Evolutionary conservation across 164 flowering plant genomes (phyloP).

Genomic region (Umbilicus rupestris): DNA sequence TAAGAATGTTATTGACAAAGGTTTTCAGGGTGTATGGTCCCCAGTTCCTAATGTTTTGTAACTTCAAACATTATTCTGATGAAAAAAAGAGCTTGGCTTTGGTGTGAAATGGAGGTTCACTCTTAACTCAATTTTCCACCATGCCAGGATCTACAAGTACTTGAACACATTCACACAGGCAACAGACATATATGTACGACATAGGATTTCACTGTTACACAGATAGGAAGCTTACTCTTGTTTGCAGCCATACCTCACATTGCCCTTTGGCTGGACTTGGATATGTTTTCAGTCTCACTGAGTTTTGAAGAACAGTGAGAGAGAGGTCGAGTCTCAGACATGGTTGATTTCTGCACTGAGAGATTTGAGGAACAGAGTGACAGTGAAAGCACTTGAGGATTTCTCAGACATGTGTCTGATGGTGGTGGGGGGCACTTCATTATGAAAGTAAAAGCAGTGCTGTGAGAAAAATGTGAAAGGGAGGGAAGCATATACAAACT

Average conservation of each 20-base stretch:
- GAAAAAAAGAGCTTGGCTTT: background rate
- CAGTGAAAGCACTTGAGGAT: background rate
- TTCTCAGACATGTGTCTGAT: conserved; percentile 12
- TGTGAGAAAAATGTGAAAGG: conserved; percentile 14
- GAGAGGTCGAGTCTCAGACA: background rate
- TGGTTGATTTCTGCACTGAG: background rate
- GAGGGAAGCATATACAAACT: conserved; percentile 58
- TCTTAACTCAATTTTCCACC: background rate
- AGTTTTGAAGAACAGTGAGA: background rate
- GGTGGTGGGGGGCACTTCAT: conserved; percentile 24
- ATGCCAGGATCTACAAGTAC: background rate
- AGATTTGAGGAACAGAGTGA: background rate
- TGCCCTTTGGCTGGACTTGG: background rate
- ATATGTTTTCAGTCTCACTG: background rate
- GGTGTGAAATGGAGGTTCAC: background rate
- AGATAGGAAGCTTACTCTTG: conserved; percentile 10
- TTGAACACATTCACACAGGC: background rate
- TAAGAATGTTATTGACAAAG: background rate
- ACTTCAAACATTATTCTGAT: background rate
- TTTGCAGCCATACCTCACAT: background rate
- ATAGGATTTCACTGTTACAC: background rate
- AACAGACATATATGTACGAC: background rate
- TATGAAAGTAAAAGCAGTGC: conserved; percentile 20
- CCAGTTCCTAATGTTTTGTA: background rate
- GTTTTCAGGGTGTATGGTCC: background rate